Evolutionary conservation across 768 basidiomycete genomes (phyloP).

Genomic region (Rhizopogon sp.): DNA sequence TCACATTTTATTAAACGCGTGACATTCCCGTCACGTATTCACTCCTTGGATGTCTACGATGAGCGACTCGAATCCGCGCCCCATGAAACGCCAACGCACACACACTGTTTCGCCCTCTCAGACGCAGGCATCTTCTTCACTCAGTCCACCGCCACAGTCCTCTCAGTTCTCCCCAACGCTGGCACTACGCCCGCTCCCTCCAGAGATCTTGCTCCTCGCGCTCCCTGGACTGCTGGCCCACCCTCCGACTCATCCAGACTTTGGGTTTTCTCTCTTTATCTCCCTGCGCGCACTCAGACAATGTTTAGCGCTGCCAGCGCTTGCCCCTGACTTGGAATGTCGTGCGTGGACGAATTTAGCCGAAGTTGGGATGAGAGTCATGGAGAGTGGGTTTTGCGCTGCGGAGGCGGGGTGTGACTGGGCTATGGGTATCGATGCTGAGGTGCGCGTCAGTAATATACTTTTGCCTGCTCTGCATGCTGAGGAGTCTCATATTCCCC

Average conservation of each 20-base stretch:
- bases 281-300: conserved; percentile 52
- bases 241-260: conserved; percentile 56
- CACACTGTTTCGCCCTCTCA: neutral
- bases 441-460: neutral
- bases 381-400: neutral
- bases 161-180: neutral
- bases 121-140: neutral
- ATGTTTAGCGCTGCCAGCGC: conserved; percentile 44
- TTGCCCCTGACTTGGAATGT: conserved; percentile 61
- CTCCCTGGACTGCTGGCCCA: conserved; percentile 58
- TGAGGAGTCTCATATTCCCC: neutral
- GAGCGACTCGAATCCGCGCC: conserved; percentile 27
- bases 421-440: neutral
- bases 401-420: neutral
- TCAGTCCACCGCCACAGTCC: neutral
- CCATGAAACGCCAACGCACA: conserved; percentile 29
- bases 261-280: conserved; percentile 50
- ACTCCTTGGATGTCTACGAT: conserved; percentile 10
- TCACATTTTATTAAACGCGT: conserved; percentile 26
- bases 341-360: conserved; percentile 66
- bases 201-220: conserved; percentile 50
- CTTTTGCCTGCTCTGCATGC: conserved; percentile 4
- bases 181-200: conserved; percentile 30
- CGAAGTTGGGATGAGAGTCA: conserved; percentile 51
- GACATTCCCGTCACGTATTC: conserved; percentile 10